Evolutionary conservation across 2,329 filamentous ascomycete species (phyloP), one percentile per base, ranked within the genome.

Genomic region (Arthrobotrys sphaeroides): DNA sequence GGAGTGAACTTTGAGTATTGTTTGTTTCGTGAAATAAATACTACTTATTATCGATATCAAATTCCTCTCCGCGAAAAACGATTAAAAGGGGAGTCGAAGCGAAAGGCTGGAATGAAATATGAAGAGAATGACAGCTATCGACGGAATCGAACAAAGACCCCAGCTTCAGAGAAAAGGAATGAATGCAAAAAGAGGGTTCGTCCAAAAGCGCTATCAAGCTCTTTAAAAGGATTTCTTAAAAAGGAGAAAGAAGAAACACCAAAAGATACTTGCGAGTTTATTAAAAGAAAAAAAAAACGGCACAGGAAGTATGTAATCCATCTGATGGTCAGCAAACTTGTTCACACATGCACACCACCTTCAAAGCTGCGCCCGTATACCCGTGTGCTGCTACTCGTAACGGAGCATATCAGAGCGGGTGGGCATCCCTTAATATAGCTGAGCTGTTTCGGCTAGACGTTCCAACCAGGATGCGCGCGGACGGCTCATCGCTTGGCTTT

Each of bases 381-480:
- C 28, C 28, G 28, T 24, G 51, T 24, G 51, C 51, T 55, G 51
- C 51, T 38, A 31, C 51, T 55, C 31, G 31, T 55, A 55, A 16
- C 51, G 43, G 57, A 70, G 40, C 45, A 45, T 64, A 47, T 59
- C 59, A 42, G 59, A 49, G 59, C 59, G 42, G 66, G 33, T 40
- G 43, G 36, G 20, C 40, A 72, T 72, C 67, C 67, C 67, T 72
- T 72, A 72, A 72, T 72, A 70, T 72, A 72, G 57, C 59, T 43
- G 24, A 31, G 28, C 42, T 72, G 67, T 72, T 72, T 72, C 67
- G 67, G 67, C 55, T 59, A 51, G 59, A 72, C 12, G 59, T 61
- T 49, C 66, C 66, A 64, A 57, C 59, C 49, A 62, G 67, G 67
- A 64, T 72, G 31, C 24, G 42, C 18, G 59, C 42, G 38, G 33